Evolutionary conservation across 345 rosid genomes (phyloP), one percentile per base, ranked within the genome.

Genomic region (Turritis glabra): DNA sequence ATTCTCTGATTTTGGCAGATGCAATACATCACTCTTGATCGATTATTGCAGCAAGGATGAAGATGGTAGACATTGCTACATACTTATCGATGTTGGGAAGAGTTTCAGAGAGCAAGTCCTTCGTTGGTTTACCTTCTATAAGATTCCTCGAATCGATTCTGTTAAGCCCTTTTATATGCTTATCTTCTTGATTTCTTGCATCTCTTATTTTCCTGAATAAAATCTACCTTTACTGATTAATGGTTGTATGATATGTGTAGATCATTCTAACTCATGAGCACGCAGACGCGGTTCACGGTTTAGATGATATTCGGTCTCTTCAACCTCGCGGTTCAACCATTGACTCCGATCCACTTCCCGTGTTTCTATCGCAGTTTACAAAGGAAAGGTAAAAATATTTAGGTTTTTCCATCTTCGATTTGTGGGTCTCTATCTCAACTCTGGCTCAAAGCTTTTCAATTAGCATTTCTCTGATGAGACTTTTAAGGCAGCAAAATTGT

Each of bases 181-280:
- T 22, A 18, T 27, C n/a, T 72, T 58, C 59, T 25, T 66, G 44
- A 10, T 2, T 37, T 32, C 59, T 38, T 44, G 23, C 19, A 25
- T 51, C 2, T 33, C 9, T n/a, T 32, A 60, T 52, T 53, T n/a
- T n/a, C n/a, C 8, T 52, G 21, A 56, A 30, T 29, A 29, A 60
- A 57, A 37, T 22, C 14, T 55, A 40, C 35, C 43, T 75, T 12
- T 41, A 33, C 17, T 61, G 19, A 17, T 44, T n/a, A 12, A 13
- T 32, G 51, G 17, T 48, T 52, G 26, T 76, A 30, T 69, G 17
- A 25, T 27, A n/a, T 27, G 77, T 37, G 85, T 89, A 95, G 99
- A 86, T 92, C 63, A 83, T 95, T 72, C 87, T 95, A 87, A 95
- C 97, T 70, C 99, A 95, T 75, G 99, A 95, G 76, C 99, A 95